Evolutionary conservation across 2,329 filamentous ascomycete genomes (phyloP), one percentile per base, ranked within the genome.

Genomic region (Colletotrichum horii): DNA sequence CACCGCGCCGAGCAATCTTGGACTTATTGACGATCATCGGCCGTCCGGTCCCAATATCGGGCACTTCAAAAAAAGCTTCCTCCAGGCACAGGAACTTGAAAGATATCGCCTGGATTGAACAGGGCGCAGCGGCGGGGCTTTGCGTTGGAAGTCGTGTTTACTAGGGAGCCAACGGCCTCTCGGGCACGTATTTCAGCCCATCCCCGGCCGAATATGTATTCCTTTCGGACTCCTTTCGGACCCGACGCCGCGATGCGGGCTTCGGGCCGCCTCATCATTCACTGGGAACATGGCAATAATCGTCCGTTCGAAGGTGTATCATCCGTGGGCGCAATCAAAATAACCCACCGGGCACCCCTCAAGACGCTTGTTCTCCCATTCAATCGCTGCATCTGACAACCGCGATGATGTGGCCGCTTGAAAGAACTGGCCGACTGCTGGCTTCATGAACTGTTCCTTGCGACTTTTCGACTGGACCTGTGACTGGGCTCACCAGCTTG

Each of bases 91-190:
- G 1, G 0, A 26, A 56, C 0, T 3, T 22, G 52, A 15, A 3
- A 56, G 11, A 0, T 0, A 16, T 26, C 22, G 12, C 22, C 22
- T 56, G 11, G 12, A 26, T 56, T 22, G 52, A 22, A 0, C 52
- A 12, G 48, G 48, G 1, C 0, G 1, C 0, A 8, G 52, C 6
- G 22, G 52, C 0, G 52, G 16, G 22, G 22, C 24, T 16, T 16
- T 56, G 12, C 52, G 1, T 26, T 56, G 12, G 12, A 26, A 6
- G 15, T 26, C 52, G 12, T 16, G 12, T 56, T 22, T 4, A 4
- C 22, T 15, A 3, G 1, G n/a, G 16, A 56, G 22, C 11, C 3
- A 1, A 55, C 12, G 22, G 22, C 6, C 7, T 2, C 52, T 2
- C 6, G 3, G 8, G 6, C 11, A 56, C 22, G 24, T 26, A 56